phyloP scores from a whole-genome alignment of 805 yeast species.

The Candida golubevii region DNA sequence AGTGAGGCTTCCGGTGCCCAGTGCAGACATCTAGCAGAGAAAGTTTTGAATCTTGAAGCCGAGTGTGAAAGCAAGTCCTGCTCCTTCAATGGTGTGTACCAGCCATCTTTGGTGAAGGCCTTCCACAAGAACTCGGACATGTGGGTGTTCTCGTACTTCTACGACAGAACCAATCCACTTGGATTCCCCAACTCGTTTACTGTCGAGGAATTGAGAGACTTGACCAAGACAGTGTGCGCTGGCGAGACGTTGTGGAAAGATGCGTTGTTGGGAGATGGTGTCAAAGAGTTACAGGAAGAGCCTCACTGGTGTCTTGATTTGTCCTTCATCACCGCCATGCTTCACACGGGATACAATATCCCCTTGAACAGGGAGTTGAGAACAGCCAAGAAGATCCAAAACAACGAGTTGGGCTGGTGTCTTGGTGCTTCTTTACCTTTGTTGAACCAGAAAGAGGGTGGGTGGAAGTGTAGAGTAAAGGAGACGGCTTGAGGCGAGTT shows the following conservation, averaged over 20 bases:
- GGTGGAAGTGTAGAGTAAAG: conserved; percentile 64
- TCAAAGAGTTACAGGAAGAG: conserved; percentile 63
- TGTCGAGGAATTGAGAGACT: conserved; percentile 73
- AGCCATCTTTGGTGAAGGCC: conserved; percentile 80
- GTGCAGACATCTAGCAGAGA: conserved; percentile 82
- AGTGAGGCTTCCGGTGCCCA: conserved; percentile 63
- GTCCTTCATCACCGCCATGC: conserved; percentile 81
- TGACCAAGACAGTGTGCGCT: conserved; percentile 79
- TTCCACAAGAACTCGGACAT: conserved; percentile 72
- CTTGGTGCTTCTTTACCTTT: conserved; percentile 94
- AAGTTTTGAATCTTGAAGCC: conserved; percentile 75
- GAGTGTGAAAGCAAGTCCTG: conserved; percentile 77
- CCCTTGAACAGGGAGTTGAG: conserved; percentile 84
- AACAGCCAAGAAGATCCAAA: conserved; percentile 85
- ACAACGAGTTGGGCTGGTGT: conserved; percentile 97
- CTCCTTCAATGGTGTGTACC: conserved; percentile 95
- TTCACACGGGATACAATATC: conserved; percentile 96
- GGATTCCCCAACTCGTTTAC: conserved; percentile 94
- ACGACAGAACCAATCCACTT: conserved; percentile 88
- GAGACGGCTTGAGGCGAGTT: conserved; percentile 7
- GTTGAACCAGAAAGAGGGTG: conserved; percentile 54
- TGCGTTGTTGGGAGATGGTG: conserved; percentile 61
- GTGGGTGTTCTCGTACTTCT: conserved; percentile 90
- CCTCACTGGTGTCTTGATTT: conserved; percentile 95
- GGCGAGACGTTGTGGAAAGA: conserved; percentile 77